These are phyloP conservation scores for Tylopilus intermedius DNA, from an alignment of 768 basidiomycete species.

Conservation along the genomic window DNA sequence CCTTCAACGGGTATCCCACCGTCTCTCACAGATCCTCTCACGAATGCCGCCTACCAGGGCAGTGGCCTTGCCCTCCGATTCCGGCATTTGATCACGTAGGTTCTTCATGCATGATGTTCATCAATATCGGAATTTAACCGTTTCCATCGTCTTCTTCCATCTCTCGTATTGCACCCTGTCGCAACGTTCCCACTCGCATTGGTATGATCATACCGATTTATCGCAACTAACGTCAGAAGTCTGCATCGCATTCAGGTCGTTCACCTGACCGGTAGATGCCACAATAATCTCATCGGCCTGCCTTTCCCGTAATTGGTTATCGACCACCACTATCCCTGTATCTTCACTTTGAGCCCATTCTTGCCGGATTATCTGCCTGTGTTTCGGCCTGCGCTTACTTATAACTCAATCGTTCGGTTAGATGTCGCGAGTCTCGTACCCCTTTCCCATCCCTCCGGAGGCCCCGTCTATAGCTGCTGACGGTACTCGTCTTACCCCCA, in stretches of 20 bases:
- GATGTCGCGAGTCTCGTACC: neutral
- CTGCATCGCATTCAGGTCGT: conserved; percentile 4
- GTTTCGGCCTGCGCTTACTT: conserved; percentile 15
- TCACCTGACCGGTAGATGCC: neutral
- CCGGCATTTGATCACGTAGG: conserved; percentile 11
- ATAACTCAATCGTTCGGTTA: conserved; percentile 1
- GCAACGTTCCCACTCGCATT: conserved; percentile 6
- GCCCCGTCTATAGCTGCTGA: neutral
- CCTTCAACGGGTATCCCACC: conserved; percentile 2
- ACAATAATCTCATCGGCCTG: neutral
- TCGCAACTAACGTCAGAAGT: conserved; percentile 21
- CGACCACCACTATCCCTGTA: neutral
- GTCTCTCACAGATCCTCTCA: conserved; percentile 24
- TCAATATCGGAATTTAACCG: conserved; percentile 18
- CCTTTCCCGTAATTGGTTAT: conserved; percentile 6
- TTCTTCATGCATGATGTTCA: conserved; percentile 1
- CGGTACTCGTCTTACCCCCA: neutral
- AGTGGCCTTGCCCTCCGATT: neutral
- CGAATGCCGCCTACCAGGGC: conserved; percentile 9
- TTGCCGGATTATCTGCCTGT: neutral
- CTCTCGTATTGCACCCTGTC: neutral
- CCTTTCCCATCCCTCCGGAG: conserved; percentile 1
- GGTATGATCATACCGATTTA: conserved; percentile 4
- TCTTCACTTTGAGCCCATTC: neutral
- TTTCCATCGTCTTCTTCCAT: conserved; percentile 3